Evolutionary conservation across 2,329 filamentous ascomycete genomes (phyloP), one percentile per base, ranked within the genome.

Genomic region (Alternaria arborescens): DNA sequence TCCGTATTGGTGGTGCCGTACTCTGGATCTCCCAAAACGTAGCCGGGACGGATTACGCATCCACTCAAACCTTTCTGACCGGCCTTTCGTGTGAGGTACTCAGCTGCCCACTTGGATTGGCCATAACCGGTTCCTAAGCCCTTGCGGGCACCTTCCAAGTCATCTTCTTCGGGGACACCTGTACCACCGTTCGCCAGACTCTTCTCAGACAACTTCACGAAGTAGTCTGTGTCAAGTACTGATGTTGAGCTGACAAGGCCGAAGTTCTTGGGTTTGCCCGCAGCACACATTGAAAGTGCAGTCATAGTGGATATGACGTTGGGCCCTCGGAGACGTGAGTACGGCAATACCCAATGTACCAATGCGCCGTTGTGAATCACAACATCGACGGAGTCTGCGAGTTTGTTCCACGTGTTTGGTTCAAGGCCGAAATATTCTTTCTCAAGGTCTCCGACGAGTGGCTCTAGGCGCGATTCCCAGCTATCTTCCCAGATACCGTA

Each of bases 111-210:
- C 81, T 98, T 97, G 66, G 87, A 88, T 78, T 97, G 94, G 3
- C 94, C 94, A 71, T 97, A 97, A 5, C 94, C 94, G 1, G 92
- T 97, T 40, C 88, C 88, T 2, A 97, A 87, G 32, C 92, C 92
- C 53, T 83, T 88, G 40, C 88, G 85, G 71, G 91, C 94, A 54
- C 93, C 92, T 67, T 87, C 82, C 63, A 97, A 84, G 66, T 94
- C 89, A 74, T 97, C 94, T 0, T 84, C 84, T 77, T 97, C 94
- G 20, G 85, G 82, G 16, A 97, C 85, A 12, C 87, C 87, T 20
- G 82, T 83, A 8, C 87, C 87, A 10, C 91, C 90, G 32, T 85
- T 85, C 11, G 83, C 83, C 32, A 86, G 80, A 57, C 84, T 85
- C 55, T 87, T 82, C 58, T 89, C 83, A 0, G 92, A 95, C 40